Evolutionary conservation across 257 asterid species (phyloP).

Genomic region (Lantana camara): DNA sequence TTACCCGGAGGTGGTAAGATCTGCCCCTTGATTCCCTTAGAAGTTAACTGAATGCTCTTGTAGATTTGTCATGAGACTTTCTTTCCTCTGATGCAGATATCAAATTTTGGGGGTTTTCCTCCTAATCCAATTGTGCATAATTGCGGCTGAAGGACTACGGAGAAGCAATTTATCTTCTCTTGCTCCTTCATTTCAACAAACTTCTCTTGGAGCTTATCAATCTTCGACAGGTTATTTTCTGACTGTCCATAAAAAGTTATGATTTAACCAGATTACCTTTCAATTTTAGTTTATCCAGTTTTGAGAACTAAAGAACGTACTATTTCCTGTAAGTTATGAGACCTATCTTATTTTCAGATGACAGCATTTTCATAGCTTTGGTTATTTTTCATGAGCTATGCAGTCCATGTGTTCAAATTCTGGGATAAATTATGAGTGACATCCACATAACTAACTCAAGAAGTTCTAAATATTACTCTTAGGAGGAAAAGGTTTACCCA

Average conservation of each 20-base stretch:
- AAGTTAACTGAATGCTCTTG: background rate
- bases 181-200: slow-evolving; percentile 73
- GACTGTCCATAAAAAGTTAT: background rate
- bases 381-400: background rate
- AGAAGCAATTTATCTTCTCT: slow-evolving; percentile 84
- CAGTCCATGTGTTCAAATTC: slow-evolving; percentile 10
- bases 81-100: slow-evolving; percentile 62
- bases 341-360: background rate
- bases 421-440: slow-evolving; percentile 1
- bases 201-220: slow-evolving; percentile 73
- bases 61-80: background rate
- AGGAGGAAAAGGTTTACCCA: slow-evolving; percentile 84
- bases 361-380: slow-evolving; percentile 8
- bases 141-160: slow-evolving; percentile 91
- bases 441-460: no score
- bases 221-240: slow-evolving; percentile 62
- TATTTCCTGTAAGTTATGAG: background rate
- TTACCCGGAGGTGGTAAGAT: background rate
- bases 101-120: slow-evolving; percentile 97
- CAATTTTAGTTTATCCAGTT: background rate
- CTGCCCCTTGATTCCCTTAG: background rate
- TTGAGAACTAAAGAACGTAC: slow-evolving; percentile 5
- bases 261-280: background rate
- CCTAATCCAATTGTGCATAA: slow-evolving; percentile 85
- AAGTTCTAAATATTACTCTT: slow-evolving; percentile 6